Base-by-base conservation (phyloP, 2,329 filamentous ascomycete species). In the Xylariaceae sp. region DNA sequence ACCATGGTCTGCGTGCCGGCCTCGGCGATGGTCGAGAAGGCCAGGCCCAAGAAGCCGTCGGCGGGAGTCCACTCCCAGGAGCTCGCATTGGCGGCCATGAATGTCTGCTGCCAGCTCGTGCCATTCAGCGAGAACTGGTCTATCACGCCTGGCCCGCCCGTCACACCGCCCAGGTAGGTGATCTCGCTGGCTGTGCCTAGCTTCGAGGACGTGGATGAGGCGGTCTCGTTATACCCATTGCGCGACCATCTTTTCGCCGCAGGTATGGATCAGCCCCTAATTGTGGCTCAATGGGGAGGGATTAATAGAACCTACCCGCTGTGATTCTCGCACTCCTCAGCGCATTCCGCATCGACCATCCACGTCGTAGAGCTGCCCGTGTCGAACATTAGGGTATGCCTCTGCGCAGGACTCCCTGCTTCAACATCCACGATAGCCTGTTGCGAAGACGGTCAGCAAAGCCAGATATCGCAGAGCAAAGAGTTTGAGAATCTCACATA, bases 1-100 rank as follows among this genome's bases (percentile, higher is more conserved):
- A 57, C 47, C 10, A 61, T 13, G 0, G 58, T 56, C 3, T 42
- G 42, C 1, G 57, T 47, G 22, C 43, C 43, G 11, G 45, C 50
- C 4, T 52, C 55, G 7, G 48, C 29, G 28, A 60, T 59, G 15
- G 49, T 51, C 12, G 42, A 38, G 19, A 61, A 61, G 2, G 49
- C 51, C 3, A 61, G 42, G 1, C 59, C 58, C 19, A 61, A 33
- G 40, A 61, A 60, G 15, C 59, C 58, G 28, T 59, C 51, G 4
- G 47, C 51, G 1, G 58, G 40, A 5, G 53, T 43, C 5, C 45
- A 29, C 1, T 36, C 35, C 57, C 56, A 60, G 15, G 34, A 45
- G 31, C 40, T 53, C 32, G 49, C 35, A 36, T 52, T 52, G 16
- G 50, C 53, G 9, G 49, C 44, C 5, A 61, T 44, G 32, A 59